These are phyloP conservation scores for Chlorella sp. DNA, from an alignment of 139 green algal genomes.

Conservation along the genomic window DNA sequence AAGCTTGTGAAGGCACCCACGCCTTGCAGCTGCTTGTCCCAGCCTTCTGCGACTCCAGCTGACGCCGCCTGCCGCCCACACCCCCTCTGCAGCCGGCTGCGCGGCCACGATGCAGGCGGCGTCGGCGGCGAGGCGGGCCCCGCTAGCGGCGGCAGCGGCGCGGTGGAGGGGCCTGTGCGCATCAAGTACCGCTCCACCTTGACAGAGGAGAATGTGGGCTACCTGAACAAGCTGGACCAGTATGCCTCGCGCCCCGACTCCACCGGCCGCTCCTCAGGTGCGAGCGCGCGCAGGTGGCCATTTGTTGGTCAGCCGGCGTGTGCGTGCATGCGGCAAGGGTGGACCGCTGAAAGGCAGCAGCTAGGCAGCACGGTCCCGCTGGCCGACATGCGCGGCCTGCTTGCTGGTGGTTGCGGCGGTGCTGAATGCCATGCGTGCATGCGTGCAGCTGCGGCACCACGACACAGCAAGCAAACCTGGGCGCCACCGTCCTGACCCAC, in stretches of 20 bases:
- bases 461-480: too few relatives aligned
- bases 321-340: too few relatives aligned
- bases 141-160: background rate
- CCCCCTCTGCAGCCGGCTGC: background rate
- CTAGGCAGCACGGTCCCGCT: too few relatives aligned
- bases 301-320: too few relatives aligned
- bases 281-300: too few relatives aligned
- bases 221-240: conserved; percentile 35
- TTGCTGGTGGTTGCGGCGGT: background rate
- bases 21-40: too few relatives aligned
- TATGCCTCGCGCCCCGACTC: conserved; percentile 19
- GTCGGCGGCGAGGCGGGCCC: background rate
- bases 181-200: conserved; percentile 29
- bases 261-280: conserved; percentile 22
- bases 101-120: background rate
- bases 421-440: background rate
- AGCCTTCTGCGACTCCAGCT: too few relatives aligned
- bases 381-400: background rate
- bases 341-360: too few relatives aligned
- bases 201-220: conserved; percentile 31
- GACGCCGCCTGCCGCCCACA: background rate
- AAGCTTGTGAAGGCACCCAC: too few relatives aligned
- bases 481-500: too few relatives aligned
- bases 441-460: background rate
- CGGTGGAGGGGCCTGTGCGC: conserved; percentile 11